Conservation (phyloP, 2,329 filamentous ascomycete species). For the Scytalidium sp. region DNA sequence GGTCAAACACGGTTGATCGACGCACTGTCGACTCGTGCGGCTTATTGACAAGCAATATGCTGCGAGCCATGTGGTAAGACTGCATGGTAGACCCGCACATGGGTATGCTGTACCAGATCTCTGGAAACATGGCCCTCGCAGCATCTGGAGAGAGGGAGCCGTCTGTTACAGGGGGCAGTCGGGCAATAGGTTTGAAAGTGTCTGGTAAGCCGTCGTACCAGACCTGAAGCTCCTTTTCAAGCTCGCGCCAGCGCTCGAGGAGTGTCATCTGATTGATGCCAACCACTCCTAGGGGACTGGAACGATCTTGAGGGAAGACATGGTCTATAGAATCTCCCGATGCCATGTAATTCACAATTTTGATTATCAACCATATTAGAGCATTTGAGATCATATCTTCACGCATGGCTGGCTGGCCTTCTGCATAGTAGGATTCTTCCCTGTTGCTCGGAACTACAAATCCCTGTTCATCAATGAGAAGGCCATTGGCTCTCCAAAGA, state of each 20-base stretch:
- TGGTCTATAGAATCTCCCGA: conserved; percentile 47
- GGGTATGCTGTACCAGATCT: conserved; percentile 61
- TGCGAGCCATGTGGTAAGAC: conserved; percentile 61
- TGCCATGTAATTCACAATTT: conserved; percentile 63
- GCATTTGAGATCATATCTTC: conserved; percentile 64
- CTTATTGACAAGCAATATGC: conserved; percentile 58
- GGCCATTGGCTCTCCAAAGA: conserved; percentile 62
- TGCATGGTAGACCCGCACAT: conserved; percentile 67
- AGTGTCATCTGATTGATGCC: conserved; percentile 47
- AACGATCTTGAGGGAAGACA: conserved; percentile 27
- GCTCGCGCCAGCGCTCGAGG: conserved; percentile 49
- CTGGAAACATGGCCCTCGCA: conserved; percentile 40
- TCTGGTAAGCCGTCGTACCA: conserved; percentile 59
- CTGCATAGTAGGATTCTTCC: conserved; percentile 34
- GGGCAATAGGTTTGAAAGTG: conserved; percentile 55
- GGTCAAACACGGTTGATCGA: conserved; percentile 48
- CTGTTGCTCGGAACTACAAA: conserved; percentile 44
- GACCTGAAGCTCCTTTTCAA: conserved; percentile 53
- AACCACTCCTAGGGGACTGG: conserved; percentile 34
- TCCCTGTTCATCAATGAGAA: conserved; percentile 53
- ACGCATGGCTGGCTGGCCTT: conserved; percentile 47
- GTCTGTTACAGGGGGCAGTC: conserved; percentile 34
- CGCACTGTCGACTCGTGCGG: conserved; percentile 52
- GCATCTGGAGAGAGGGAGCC: conserved; percentile 17
- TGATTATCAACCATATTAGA: conserved; percentile 63